phyloP scores from a whole-genome alignment of 164 flowering plant genomes.

The Dillenia suffruticosa region DNA sequence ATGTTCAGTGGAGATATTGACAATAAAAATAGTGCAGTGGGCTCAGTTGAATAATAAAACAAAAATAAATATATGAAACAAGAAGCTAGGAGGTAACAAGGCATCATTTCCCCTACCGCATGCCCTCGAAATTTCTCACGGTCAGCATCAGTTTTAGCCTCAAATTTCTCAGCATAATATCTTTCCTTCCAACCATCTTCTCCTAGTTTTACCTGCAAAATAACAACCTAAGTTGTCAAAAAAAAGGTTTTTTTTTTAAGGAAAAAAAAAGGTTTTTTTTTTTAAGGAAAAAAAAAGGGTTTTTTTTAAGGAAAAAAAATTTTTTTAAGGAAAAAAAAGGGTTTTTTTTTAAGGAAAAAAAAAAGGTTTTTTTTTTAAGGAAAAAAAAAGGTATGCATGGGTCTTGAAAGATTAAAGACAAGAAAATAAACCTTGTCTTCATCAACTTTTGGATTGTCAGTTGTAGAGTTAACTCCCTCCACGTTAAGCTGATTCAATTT shows the following conservation, averaged over 20 bases:
- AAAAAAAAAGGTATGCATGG: no score
- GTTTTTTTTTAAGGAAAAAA: no score
- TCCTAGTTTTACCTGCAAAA: conserved; percentile 30
- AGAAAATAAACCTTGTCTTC: conserved; percentile 21
- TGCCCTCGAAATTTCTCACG: conserved; percentile 16
- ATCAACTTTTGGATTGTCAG: conserved; percentile 1
- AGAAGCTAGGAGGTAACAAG: background rate
- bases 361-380: no score
- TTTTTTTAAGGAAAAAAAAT: no score
- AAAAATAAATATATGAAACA: background rate
- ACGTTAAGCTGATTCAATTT: conserved; percentile 2
- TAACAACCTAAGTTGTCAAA: conserved; percentile 2
- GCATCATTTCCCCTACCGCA: conserved; percentile 21
- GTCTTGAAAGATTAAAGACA: background rate
- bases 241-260: no score
- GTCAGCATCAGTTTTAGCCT: conserved; percentile 23
- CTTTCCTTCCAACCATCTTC: conserved; percentile 42
- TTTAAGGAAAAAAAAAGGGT: no score
- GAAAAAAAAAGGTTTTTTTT: no score
- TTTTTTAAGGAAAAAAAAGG: no score
- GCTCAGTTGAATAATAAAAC: background rate
- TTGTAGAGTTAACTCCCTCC: conserved; percentile 6
- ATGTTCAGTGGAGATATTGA: background rate
- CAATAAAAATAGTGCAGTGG: background rate
- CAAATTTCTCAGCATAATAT: conserved; percentile 35